A percentile compares a stretch with the other conserved stretches of the same genome.
Evolutionary conservation across 345 rosid species (phyloP).

Genomic region (Orychophragmus violaceus): DNA sequence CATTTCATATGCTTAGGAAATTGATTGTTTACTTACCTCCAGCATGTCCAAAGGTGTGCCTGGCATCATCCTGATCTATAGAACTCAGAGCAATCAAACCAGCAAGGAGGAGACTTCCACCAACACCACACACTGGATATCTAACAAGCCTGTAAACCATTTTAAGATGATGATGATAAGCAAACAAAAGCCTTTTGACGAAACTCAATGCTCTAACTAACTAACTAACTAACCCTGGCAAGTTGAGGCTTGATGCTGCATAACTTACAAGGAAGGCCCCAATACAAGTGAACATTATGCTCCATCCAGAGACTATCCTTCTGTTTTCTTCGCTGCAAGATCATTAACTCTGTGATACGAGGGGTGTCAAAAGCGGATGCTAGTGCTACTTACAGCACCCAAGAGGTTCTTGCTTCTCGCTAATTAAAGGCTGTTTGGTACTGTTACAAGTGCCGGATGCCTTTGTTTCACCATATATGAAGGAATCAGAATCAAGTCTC

Average conservation of each 20-base stretch:
- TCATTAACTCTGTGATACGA: neutral
- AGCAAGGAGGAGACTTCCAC: conserved; percentile 62
- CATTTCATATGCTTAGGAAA: neutral
- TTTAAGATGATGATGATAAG: neutral
- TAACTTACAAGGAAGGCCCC: conserved; percentile 74
- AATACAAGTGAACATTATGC: conserved; percentile 62
- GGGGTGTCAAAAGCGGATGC: conserved; percentile 1
- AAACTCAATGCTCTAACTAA: neutral
- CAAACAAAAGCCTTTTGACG: neutral
- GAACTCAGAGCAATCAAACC: conserved; percentile 65
- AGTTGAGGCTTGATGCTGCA: conserved; percentile 55
- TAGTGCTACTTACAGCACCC: conserved; percentile 48
- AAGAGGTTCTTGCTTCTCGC: conserved; percentile 43
- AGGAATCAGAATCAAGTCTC: conserved; percentile 56
- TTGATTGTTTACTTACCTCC: conserved; percentile 53
- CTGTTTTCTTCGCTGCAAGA: conserved; percentile 53
- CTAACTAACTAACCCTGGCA: conserved; percentile 76
- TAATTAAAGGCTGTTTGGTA: conserved; percentile 41
- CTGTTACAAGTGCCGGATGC: conserved; percentile 32
- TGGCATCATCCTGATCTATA: conserved; percentile 81
- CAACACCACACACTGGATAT: conserved; percentile 58
- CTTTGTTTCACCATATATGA: conserved; percentile 23
- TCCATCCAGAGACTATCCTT: conserved; percentile 86
- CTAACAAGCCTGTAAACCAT: conserved; percentile 45
- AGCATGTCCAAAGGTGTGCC: conserved; percentile 84